These are phyloP conservation scores for Groenewaldozyma salmanticensis DNA, from an alignment of 805 yeast genomes.

Conservation along the genomic window DNA sequence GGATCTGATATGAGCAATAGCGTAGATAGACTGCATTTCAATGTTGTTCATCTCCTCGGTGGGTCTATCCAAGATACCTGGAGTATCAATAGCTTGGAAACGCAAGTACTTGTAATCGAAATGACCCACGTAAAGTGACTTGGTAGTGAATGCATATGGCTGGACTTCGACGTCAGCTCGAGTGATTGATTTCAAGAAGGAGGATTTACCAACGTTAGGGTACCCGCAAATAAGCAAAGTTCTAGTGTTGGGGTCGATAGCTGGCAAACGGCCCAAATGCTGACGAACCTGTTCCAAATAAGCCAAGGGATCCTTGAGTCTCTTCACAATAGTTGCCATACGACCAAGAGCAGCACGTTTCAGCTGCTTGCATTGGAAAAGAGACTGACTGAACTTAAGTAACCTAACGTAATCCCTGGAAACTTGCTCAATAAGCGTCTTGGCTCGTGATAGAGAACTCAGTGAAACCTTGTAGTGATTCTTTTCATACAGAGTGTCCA, in stretches of 20 bases:
- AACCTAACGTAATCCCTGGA: conserved; percentile 91
- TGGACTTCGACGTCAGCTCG: conserved; percentile 99
- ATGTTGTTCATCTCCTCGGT: conserved; percentile 99
- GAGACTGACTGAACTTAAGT: conserved; percentile 92
- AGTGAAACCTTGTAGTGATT: conserved; percentile 95
- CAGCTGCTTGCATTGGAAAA: conserved; percentile 97
- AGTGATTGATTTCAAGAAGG: conserved; percentile 85
- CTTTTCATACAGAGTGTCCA: conserved; percentile 96
- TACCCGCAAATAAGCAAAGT: conserved; percentile 96
- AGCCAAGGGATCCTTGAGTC: conserved; percentile 84
- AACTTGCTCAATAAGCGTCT: conserved; percentile 89
- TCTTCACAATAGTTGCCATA: conserved; percentile 97
- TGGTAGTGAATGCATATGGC: conserved; percentile 98
- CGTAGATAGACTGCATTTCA: conserved; percentile 98
- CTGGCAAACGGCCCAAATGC: conserved; percentile 96
- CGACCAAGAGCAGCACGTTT: conserved; percentile 98
- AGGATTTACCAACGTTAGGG: conserved; percentile 98
- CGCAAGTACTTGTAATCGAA: conserved; percentile 96
- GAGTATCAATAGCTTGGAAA: conserved; percentile 98
- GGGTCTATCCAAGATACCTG: conserved; percentile 97
- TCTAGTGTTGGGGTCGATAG: conserved; percentile 97
- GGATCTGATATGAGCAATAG: conserved; percentile 95
- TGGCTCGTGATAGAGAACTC: conserved; percentile 91
- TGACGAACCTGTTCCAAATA: conserved; percentile 98
- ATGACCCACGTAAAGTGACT: conserved; percentile 95